Evolutionary conservation across 306 rosid species (phyloP).

Genomic region (Trifolium pratense): DNA sequence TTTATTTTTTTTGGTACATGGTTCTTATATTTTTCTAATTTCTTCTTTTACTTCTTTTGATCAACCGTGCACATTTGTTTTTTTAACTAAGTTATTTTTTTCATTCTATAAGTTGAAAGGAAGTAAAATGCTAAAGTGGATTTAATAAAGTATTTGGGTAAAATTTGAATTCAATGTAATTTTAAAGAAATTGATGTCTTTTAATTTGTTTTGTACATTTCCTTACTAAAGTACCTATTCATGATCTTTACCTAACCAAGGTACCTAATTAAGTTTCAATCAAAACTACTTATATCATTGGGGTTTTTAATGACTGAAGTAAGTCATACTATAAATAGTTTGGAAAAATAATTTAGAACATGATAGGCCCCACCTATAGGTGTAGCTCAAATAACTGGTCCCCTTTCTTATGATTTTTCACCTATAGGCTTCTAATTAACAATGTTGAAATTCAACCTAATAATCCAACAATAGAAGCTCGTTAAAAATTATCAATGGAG

Average conservation of each 20-base stretch:
- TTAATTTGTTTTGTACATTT: conserved; percentile 1
- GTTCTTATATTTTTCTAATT: too few species aligned
- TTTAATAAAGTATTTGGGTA: neutral
- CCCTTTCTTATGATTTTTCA: neutral
- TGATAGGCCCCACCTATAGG: neutral
- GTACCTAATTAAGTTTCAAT: conserved; percentile 6
- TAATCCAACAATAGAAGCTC: neutral
- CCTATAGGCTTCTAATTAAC: conserved; percentile 5
- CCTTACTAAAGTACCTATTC: neutral
- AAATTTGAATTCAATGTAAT: neutral
- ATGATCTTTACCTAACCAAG: neutral
- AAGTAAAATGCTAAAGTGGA: neutral
- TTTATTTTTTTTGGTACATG: too few species aligned
- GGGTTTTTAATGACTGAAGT: neutral
- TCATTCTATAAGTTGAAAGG: neutral
- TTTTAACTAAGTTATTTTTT: neutral
- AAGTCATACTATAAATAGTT: conserved; percentile 3
- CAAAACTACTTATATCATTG: neutral
- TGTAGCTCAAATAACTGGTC: neutral
- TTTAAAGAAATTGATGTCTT: neutral
- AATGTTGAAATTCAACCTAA: neutral
- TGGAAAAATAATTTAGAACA: neutral
- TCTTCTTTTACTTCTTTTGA: neutral
- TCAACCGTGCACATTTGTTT: neutral
- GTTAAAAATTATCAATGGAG: neutral